phyloP scores from a whole-genome alignment of 306 rosid genomes.

The Chamaecrista fasciculata region DNA sequence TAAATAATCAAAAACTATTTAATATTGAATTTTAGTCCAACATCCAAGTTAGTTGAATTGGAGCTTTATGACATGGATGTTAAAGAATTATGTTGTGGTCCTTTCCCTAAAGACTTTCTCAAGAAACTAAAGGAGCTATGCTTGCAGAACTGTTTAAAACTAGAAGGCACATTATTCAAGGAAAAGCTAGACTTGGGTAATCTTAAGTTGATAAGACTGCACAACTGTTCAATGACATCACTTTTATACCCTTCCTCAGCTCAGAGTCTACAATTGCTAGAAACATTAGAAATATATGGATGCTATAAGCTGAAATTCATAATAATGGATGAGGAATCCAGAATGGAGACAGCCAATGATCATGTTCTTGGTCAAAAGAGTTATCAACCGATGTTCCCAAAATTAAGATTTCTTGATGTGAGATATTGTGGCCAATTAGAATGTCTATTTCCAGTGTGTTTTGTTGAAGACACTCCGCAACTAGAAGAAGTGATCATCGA shows the following conservation, averaged over 20 bases:
- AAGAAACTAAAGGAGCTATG: not conserved
- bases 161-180: too few relatives aligned
- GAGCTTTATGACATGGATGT: not conserved
- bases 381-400: too few relatives aligned
- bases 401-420: too few relatives aligned
- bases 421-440: too few relatives aligned
- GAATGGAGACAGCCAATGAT: not conserved
- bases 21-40: too few relatives aligned
- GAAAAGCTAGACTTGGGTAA: too few relatives aligned
- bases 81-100: not conserved
- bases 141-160: too few relatives aligned
- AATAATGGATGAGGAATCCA: not conserved
- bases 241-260: not conserved
- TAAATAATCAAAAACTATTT: too few relatives aligned
- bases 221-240: not conserved
- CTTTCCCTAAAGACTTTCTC: not conserved
- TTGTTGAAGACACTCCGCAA: too few relatives aligned
- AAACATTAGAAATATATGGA: not conserved
- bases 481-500: too few relatives aligned
- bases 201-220: not conserved
- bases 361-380: too few relatives aligned
- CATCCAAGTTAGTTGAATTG: constrained; percentile 9
- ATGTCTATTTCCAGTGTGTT: too few relatives aligned
- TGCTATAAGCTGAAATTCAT: not conserved
- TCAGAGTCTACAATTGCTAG: not conserved